A percentile compares a stretch with the other conserved stretches of the same genome.
Evolutionary conservation across 495 filamentous ascomycete genomes (phyloP).

Genomic region (Penicillium crystallinum): DNA sequence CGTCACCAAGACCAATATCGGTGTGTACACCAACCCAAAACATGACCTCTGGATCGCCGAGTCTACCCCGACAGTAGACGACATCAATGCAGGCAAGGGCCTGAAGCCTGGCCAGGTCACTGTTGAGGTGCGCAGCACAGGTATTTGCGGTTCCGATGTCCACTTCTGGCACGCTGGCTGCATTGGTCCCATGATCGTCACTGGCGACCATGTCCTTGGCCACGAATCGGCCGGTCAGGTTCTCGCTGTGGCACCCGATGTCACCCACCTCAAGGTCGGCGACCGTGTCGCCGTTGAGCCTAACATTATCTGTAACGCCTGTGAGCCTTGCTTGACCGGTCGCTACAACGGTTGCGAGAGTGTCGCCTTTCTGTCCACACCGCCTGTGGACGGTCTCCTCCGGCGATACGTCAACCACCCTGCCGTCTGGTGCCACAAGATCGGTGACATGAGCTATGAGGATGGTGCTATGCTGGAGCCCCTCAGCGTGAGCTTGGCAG

Average conservation of each 20-base stretch:
- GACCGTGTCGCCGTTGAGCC: constrained; percentile 90
- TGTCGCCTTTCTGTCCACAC: constrained; percentile 81
- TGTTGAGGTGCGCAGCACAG: constrained; percentile 79
- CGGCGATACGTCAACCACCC: constrained; percentile 91
- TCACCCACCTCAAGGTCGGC: constrained; percentile 67
- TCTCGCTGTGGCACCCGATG: constrained; percentile 70
- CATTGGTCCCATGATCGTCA: constrained; percentile 92
- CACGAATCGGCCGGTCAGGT: constrained; percentile 87
- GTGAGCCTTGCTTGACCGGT: constrained; percentile 84
- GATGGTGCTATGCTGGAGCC: constrained; percentile 85
- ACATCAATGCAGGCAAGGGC: constrained; percentile 61
- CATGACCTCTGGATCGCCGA: constrained; percentile 89
- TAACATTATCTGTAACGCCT: constrained; percentile 81
- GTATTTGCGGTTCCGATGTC: constrained; percentile 91
- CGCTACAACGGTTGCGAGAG: constrained; percentile 89
- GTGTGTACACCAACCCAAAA: constrained; percentile 87
- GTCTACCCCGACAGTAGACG: constrained; percentile 67
- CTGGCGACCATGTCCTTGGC: constrained; percentile 79
- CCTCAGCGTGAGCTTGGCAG: constrained; percentile 77
- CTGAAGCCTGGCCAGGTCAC: constrained; percentile 80
- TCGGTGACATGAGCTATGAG: constrained; percentile 82
- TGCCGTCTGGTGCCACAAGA: constrained; percentile 90
- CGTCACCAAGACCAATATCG: constrained; percentile 76
- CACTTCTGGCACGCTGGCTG: constrained; percentile 94
- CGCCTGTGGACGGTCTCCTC: constrained; percentile 81